A percentile compares a stretch with the other conserved stretches of the same genome.
phyloP scores from a whole-genome alignment of 805 yeast species.

The Barnettozyma sp. region DNA sequence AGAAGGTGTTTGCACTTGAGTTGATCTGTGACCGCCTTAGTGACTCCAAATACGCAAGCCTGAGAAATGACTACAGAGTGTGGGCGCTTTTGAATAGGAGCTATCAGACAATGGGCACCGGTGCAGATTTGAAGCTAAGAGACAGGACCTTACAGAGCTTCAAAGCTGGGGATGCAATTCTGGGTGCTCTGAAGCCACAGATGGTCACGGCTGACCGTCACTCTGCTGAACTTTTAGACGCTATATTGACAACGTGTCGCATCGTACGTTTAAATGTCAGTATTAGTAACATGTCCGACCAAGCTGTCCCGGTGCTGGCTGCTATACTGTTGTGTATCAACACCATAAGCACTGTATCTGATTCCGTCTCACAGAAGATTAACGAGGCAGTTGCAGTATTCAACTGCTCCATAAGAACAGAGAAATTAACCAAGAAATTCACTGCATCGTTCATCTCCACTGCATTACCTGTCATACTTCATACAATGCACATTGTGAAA shows the following conservation, averaged over 20 bases:
- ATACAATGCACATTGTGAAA: neutral
- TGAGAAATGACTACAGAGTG: conserved; percentile 35
- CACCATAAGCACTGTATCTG: conserved; percentile 1
- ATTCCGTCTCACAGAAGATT: too few relatives aligned
- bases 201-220: conserved; percentile 3
- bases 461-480: conserved; percentile 17
- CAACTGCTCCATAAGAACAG: conserved; percentile 9
- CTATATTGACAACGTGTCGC: conserved; percentile 11
- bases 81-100: conserved; percentile 45
- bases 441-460: conserved; percentile 13
- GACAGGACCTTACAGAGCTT: conserved; percentile 36
- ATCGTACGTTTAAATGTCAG: conserved; percentile 16
- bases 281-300: conserved; percentile 12
- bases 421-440: conserved; percentile 19
- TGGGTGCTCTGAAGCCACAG: conserved; percentile 23
- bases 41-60: conserved; percentile 36
- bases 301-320: conserved; percentile 12
- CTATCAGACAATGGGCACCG: conserved; percentile 30
- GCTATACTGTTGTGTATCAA: conserved; percentile 11
- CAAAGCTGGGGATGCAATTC: conserved; percentile 34
- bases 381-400: conserved; percentile 14
- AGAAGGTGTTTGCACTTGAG: conserved; percentile 48
- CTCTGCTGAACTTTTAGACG: neutral
- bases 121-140: conserved; percentile 32
- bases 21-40: conserved; percentile 54